Evolutionary conservation across 306 rosid species (phyloP).

Genomic region (Gynostemma pentaphyllum): DNA sequence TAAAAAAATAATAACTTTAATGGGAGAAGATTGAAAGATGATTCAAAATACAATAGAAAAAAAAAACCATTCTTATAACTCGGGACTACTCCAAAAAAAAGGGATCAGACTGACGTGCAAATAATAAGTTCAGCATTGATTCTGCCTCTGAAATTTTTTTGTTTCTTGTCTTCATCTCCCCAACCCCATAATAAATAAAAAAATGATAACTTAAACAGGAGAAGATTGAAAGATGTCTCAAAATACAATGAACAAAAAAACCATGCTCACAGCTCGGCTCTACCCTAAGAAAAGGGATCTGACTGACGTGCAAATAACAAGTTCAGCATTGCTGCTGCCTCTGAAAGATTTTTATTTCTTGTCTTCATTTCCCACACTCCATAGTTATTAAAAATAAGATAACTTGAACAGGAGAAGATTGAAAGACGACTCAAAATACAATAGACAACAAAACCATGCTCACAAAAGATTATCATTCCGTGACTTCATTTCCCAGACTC

Average conservation of each 20-base stretch:
- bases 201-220: too few relatives aligned
- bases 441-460: too few relatives aligned
- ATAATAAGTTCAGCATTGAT: conserved; percentile 11
- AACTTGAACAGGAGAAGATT: too few relatives aligned
- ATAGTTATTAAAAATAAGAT: not conserved
- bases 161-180: conserved; percentile 9
- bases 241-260: too few relatives aligned
- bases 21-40: not conserved
- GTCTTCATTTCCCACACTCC: conserved; percentile 5
- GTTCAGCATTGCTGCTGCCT: conserved; percentile 8
- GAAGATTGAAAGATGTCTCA: too few relatives aligned
- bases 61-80: not conserved
- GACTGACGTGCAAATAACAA: conserved; percentile 20
- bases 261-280: too few relatives aligned
- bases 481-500: conserved; percentile 5
- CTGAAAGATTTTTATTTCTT: not conserved
- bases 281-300: conserved; percentile 7
- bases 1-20: too few relatives aligned
- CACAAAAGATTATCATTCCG: not conserved
- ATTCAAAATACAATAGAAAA: too few relatives aligned
- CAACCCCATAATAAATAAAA: not conserved
- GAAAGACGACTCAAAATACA: too few relatives aligned
- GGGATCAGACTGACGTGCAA: conserved; percentile 25
- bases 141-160: not conserved
- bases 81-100: too few relatives aligned